Evolutionary conservation across 2,329 filamentous ascomycete genomes (phyloP), one percentile per base, ranked within the genome.

Genomic region (Lecanosticta acicola): DNA sequence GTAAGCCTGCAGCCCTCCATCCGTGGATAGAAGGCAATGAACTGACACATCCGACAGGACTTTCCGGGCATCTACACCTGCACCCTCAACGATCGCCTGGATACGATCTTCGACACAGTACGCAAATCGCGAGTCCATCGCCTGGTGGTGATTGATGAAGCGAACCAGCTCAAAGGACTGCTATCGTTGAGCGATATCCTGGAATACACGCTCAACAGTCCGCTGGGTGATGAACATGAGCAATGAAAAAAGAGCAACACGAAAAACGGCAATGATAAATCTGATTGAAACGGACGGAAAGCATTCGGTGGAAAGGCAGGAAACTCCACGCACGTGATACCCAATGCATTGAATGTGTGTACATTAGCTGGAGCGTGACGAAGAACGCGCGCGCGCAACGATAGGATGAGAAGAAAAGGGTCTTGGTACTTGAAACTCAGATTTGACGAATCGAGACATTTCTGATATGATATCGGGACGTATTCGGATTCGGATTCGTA

Each of bases 1-100:
- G 80, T 83, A 69, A 54, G 72, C 66, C 34, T 39, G 14, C 29
- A 13, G 5, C 19, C 9, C n/a, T 11, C 18, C 9, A 20, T 32
- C 3, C 17, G 1, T 18, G 4, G 35, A 19, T 18, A 37, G 5
- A 16, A 16, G 14, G 16, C 32, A 32, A 3, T n/a, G 16, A 17
- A 34, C 39, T 48, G 24, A 48, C 40, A 17, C 7, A 5, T 17
- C 13, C n/a, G n/a, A 3, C 51, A 83, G 77, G 91, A 96, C 58
- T 96, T 95, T 61, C 85, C 89, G 0, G 93, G 94, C 35, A 97
- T 98, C 54, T 97, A 96, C 69, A 97, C 91, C 0, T 98, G 93
- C 72, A 87, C 84, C 37, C 78, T 93, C 53, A 84, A 94, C 51
- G 93, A 98, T 68, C 83, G 90, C 45, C 78, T 98, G 40, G 91